phyloP scores from a whole-genome alignment of 352 stramenopile genomes.

The Blastocystis sp. region DNA sequence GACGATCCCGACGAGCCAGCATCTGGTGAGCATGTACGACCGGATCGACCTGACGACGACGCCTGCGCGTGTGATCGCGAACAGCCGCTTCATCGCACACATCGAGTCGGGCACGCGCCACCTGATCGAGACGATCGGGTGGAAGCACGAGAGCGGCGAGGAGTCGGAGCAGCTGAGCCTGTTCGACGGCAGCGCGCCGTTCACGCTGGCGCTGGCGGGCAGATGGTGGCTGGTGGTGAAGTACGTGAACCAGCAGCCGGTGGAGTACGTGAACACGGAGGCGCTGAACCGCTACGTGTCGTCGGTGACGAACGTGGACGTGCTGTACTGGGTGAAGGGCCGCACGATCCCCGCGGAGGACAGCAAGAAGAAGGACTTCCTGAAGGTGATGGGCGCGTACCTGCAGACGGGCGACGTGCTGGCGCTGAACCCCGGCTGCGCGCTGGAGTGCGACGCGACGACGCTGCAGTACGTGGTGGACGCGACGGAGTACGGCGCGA shows the following conservation, averaged over 20 bases:
- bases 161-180: background rate
- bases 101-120: background rate
- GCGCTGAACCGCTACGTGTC: conserved; percentile 35
- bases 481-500: background rate
- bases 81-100: conserved; percentile 33
- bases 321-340: conserved; percentile 49
- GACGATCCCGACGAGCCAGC: background rate
- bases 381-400: conserved; percentile 15
- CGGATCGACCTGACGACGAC: background rate
- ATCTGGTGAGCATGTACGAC: conserved; percentile 32
- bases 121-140: conserved; percentile 33
- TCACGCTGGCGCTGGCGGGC: conserved; percentile 5
- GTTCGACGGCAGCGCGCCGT: conserved; percentile 26
- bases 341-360: conserved; percentile 4
- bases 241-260: conserved; percentile 12
- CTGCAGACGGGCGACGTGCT: conserved; percentile 42
- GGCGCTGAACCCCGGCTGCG: conserved; percentile 23
- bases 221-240: conserved; percentile 57
- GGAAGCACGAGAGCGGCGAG: background rate
- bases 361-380: conserved; percentile 27
- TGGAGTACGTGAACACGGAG: conserved; percentile 4
- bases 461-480: background rate
- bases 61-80: conserved; percentile 8
- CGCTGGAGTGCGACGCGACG: background rate
- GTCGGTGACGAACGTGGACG: conserved; percentile 1